phyloP scores from a whole-genome alignment of 1,139 yeast species.

The Nadsonia commutata region DNA sequence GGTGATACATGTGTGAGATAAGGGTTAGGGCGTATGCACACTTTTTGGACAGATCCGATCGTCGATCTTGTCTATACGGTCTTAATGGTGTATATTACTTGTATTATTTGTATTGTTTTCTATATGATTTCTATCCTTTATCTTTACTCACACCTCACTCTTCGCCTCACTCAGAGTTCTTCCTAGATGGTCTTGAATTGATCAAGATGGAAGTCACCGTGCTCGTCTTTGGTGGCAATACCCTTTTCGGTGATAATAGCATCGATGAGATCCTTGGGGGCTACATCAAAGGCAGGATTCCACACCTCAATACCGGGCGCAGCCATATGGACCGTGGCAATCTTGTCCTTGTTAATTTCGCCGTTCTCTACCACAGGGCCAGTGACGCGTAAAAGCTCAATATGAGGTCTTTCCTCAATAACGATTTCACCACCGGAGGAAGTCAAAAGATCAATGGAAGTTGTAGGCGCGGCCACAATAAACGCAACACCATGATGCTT shows the following conservation, averaged over 20 bases:
- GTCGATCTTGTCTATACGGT: too few relatives aligned
- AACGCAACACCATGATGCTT: conserved; percentile 48
- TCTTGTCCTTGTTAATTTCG: conserved; percentile 15
- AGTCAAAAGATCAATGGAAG: conserved; percentile 67
- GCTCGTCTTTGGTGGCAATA: conserved; percentile 23
- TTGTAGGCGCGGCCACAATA: conserved; percentile 88
- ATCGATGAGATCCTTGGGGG: conserved; percentile 70
- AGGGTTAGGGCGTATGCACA: too few relatives aligned
- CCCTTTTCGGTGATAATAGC: conserved; percentile 76
- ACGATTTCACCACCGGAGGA: conserved; percentile 55
- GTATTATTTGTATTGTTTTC: too few relatives aligned
- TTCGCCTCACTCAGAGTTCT: too few relatives aligned
- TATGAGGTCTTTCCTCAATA: conserved; percentile 76
- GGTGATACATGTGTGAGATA: too few relatives aligned
- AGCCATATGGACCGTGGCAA: conserved; percentile 51
- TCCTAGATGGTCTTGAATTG: conserved; percentile 5
- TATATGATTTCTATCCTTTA: too few relatives aligned
- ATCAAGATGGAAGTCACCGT: conserved; percentile 19
- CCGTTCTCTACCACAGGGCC: conserved; percentile 41
- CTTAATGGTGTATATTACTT: too few relatives aligned
- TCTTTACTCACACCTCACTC: too few relatives aligned
- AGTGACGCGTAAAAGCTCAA: conserved; percentile 61
- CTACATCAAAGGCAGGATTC: conserved; percentile 95
- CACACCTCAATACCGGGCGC: conserved; percentile 78
- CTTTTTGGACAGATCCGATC: too few relatives aligned